phyloP scores from a whole-genome alignment of 495 filamentous ascomycete species.

The Immersiella caudata region DNA sequence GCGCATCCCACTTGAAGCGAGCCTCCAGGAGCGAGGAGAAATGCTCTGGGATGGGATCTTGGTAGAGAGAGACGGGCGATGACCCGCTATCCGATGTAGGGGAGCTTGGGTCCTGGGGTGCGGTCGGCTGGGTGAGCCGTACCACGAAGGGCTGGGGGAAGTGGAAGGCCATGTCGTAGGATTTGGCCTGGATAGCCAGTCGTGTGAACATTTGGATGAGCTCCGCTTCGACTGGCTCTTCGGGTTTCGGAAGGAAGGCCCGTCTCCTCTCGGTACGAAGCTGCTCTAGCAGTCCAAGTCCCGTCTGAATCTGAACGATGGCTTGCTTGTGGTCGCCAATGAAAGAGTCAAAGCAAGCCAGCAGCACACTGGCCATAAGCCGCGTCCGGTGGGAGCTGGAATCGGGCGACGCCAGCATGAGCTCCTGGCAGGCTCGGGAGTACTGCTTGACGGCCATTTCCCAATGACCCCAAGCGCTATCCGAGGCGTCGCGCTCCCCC shows the following conservation, averaged over 20 bases:
- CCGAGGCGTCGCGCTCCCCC: constrained; percentile 31
- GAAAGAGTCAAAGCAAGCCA: constrained; percentile 56
- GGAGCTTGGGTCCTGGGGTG: constrained; percentile 38
- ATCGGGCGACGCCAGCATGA: constrained; percentile 38
- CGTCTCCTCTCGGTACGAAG: constrained; percentile 45
- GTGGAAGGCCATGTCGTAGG: constrained; percentile 63
- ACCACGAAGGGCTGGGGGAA: constrained; percentile 60
- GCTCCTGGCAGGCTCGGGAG: constrained; percentile 44
- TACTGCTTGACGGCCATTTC: constrained; percentile 50
- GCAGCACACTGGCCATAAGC: constrained; percentile 52
- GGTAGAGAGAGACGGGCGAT: constrained; percentile 44
- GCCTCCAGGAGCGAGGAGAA: constrained; percentile 54
- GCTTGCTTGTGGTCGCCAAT: constrained; percentile 54
- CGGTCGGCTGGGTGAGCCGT: constrained; percentile 44
- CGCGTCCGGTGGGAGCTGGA: constrained; percentile 45
- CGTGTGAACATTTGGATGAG: constrained; percentile 61
- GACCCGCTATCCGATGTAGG: constrained; percentile 46
- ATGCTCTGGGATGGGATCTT: constrained; percentile 47
- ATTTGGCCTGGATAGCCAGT: constrained; percentile 60
- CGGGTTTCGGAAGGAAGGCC: constrained; percentile 41
- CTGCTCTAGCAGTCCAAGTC: constrained; percentile 49
- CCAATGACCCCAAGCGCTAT: constrained; percentile 46
- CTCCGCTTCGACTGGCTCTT: constrained; percentile 58
- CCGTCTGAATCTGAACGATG: constrained; percentile 49
- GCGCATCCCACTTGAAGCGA: constrained; percentile 51